Percentiles rank a stretch among this genome's conserved stretches.
Conservation (phyloP, 768 basidiomycete species). For the Suillus fuscotomentosus region DNA sequence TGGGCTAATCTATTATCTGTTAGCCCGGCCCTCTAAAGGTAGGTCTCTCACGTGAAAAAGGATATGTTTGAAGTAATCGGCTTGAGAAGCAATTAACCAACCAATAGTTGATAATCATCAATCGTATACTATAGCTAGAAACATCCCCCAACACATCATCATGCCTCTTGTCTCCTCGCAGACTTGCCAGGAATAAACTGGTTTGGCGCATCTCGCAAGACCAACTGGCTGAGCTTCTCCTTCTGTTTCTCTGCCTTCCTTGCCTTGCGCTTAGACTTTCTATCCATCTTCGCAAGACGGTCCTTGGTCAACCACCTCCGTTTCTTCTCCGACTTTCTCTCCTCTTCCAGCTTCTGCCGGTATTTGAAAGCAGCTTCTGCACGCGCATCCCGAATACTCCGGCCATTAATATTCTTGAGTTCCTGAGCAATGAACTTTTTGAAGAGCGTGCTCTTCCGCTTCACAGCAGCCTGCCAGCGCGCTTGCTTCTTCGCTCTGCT, state of each 20-base stretch:
- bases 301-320: constrained; percentile 44
- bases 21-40: neutral
- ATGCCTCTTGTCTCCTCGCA: constrained; percentile 9
- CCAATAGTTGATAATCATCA: neutral
- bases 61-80: neutral
- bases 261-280: constrained; percentile 38
- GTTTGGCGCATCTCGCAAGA: constrained; percentile 53
- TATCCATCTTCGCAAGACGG: constrained; percentile 36
- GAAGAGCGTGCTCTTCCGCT: constrained; percentile 47
- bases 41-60: neutral
- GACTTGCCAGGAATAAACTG: constrained; percentile 49
- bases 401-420: constrained; percentile 55
- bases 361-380: constrained; percentile 79
- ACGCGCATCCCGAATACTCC: constrained; percentile 58
- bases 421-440: constrained; percentile 54
- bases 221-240: constrained; percentile 54
- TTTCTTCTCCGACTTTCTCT: constrained; percentile 61
- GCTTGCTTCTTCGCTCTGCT: constrained; percentile 79
- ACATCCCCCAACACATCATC: neutral
- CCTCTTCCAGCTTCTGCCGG: constrained; percentile 55
- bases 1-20: neutral
- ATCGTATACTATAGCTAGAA: neutral
- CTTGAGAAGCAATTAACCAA: neutral
- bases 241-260: constrained; percentile 45
- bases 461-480: constrained; percentile 65